Evolutionary conservation across 2,329 filamentous ascomycete genomes (phyloP).

Genomic region (Colletotrichum liriopes): DNA sequence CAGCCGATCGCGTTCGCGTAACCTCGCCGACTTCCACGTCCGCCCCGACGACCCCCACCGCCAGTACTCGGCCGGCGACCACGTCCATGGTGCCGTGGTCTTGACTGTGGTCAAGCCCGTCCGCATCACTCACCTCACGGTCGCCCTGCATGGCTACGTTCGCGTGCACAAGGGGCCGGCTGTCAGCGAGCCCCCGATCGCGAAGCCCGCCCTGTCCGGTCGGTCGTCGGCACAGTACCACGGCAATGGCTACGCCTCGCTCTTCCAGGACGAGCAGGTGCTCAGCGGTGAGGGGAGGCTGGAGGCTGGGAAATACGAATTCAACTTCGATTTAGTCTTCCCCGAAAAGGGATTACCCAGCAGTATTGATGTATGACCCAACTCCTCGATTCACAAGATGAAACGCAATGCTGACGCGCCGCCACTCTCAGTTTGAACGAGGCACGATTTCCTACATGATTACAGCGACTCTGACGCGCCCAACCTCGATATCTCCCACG

Average conservation of each 20-base stretch:
- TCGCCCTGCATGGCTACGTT: slow-evolving; percentile 84
- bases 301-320: slow-evolving; percentile 82
- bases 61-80: slow-evolving; percentile 82
- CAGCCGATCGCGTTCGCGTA: slow-evolving; percentile 69
- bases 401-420: slow-evolving; percentile 22
- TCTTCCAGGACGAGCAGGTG: slow-evolving; percentile 87
- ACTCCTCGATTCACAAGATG: slow-evolving; percentile 23
- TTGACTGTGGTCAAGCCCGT: slow-evolving; percentile 82
- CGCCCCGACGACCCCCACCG: slow-evolving; percentile 83
- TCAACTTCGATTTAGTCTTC: slow-evolving; percentile 82
- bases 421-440: slow-evolving; percentile 83
- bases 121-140: slow-evolving; percentile 84
- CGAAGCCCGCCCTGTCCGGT: slow-evolving; percentile 59
- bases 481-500: slow-evolving; percentile 87
- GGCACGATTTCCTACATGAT: slow-evolving; percentile 94
- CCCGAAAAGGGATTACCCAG: slow-evolving; percentile 82
- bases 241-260: slow-evolving; percentile 83
- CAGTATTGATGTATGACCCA: slow-evolving; percentile 87
- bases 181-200: slow-evolving; percentile 65
- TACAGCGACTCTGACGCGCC: slow-evolving; percentile 89
- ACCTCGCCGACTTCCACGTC: slow-evolving; percentile 85
- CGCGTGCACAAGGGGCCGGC: slow-evolving; percentile 82
- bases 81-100: slow-evolving; percentile 81
- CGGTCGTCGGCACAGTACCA: slow-evolving; percentile 69
- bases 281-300: slow-evolving; percentile 84